A percentile compares a stretch with the other conserved stretches of the same genome.
These are phyloP conservation scores for Delitschia confertaspora DNA, from an alignment of 495 filamentous ascomycete genomes.

Conservation along the genomic window DNA sequence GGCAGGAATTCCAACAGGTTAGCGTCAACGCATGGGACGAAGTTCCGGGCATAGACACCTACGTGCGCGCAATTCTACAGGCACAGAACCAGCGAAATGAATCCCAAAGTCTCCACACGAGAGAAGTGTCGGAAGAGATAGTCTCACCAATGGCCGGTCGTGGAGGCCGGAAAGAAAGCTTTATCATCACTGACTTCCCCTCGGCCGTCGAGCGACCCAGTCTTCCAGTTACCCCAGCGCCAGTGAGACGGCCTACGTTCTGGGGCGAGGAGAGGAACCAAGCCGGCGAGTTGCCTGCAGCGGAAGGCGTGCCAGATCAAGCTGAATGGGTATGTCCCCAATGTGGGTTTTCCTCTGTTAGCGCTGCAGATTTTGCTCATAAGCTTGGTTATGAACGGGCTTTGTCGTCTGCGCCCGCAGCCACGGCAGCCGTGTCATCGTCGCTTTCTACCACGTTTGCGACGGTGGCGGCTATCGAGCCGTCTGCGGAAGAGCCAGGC, in stretches of 20 bases:
- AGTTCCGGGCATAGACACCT: constrained; percentile 69
- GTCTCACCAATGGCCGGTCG: constrained; percentile 14
- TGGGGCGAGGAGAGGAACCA: constrained; percentile 47
- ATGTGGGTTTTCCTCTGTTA: constrained; percentile 32
- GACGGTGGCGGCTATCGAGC: neutral
- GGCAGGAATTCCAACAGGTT: constrained; percentile 50
- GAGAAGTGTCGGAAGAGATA: constrained; percentile 7
- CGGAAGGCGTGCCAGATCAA: constrained; percentile 75
- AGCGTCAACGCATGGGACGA: constrained; percentile 79
- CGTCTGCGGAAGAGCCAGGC: neutral
- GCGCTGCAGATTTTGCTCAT: constrained; percentile 21
- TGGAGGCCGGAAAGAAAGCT: constrained; percentile 41
- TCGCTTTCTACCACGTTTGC: constrained; percentile 1
- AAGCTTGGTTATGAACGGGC: constrained; percentile 7
- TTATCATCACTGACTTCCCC: constrained; percentile 77
- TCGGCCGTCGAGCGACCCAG: constrained; percentile 74
- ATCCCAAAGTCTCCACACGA: constrained; percentile 45
- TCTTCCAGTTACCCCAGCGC: constrained; percentile 83
- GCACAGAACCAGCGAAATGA: constrained; percentile 45
- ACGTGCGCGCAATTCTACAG: constrained; percentile 62
- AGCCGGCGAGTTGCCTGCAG: constrained; percentile 53
- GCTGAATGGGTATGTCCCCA: constrained; percentile 80
- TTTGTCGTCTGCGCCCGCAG: constrained; percentile 11
- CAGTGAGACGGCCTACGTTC: constrained; percentile 50
- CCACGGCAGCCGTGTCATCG: constrained; percentile 14